These are phyloP conservation scores for Geotrichum fermentans DNA, from an alignment of 1,139 yeast species.

Conservation along the genomic window DNA sequence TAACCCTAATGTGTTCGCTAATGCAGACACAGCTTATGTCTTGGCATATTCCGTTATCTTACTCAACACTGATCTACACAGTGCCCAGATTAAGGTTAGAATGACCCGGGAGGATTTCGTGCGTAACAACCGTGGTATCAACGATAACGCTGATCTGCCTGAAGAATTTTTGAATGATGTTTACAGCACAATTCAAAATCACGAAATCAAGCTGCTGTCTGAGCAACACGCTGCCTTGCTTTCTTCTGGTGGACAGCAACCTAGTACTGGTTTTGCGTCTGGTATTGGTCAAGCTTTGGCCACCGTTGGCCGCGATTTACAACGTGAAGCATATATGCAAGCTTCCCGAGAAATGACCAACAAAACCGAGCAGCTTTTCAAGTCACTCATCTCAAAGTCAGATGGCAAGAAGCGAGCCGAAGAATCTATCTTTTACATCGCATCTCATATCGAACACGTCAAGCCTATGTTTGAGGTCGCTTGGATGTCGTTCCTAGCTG, in stretches of 20 bases:
- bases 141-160: conserved; percentile 83
- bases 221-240: conserved; percentile 92
- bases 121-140: conserved; percentile 82
- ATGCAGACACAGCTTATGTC: conserved; percentile 91
- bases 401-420: conserved; percentile 29
- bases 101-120: conserved; percentile 88
- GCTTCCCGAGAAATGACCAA: conserved; percentile 89
- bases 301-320: conserved; percentile 64
- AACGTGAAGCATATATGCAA: conserved; percentile 81
- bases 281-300: conserved; percentile 52
- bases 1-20: conserved; percentile 80
- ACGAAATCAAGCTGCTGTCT: conserved; percentile 85
- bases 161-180: conserved; percentile 62
- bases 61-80: conserved; percentile 91
- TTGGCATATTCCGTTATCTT: conserved; percentile 87
- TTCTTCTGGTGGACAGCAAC: conserved; percentile 52
- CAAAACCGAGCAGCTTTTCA: conserved; percentile 82
- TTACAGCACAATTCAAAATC: conserved; percentile 67
- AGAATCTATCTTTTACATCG: conserved; percentile 45
- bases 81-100: conserved; percentile 74
- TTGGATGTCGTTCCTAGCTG: conserved; percentile 97
- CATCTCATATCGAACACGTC: conserved; percentile 85
- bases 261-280: conserved; percentile 37
- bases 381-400: conserved; percentile 52
- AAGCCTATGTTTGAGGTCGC: conserved; percentile 87